Base-by-base conservation (phyloP, 345 rosid genomes). In the Eucalyptus rudis region DNA sequence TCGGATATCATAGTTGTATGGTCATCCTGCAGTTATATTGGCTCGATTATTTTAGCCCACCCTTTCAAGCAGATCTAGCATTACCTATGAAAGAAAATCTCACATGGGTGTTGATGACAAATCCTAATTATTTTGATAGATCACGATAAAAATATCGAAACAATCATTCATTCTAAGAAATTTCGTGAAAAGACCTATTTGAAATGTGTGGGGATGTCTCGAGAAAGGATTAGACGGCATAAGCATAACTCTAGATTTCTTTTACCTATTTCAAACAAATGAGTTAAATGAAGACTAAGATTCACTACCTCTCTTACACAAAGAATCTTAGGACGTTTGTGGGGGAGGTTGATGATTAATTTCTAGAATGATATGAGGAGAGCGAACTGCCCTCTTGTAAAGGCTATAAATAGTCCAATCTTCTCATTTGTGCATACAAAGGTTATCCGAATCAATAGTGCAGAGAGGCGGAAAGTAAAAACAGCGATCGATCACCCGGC, bases 21-120 rank as follows among this genome's bases (percentile, higher is more conserved):
- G 13, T 68, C 80, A 31, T 31, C 36, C 7, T 66, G 5, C 0
- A 66, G 3, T 8, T 31, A 68, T 8, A 17, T 17, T 0, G 24
- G 6, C 43, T 33, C 6, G 1, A 33, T 17, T 33, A 68, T 31
- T 68, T 31, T 29, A 33, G 24, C 80, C 24, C 43, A 16, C 7
- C 43, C 24, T 68, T 68, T 68, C 7, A 8, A 33, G 43, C 4
- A 2, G 2, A 68, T 68, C 20, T 5, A 68, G 6, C 7, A 0
- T 33, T 33, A 33, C 80, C 1, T 16, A 17, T 16, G 10, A 68
- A 31, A 68, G 79, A 14, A 64, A 64, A 29, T 64, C 17, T 68
- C 79, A 16, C 36, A 16, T 0, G 4, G 5, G 11, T 11, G 11
- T 7, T 0, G 24, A 66, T 66, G 22, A 8, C 43, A 31, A 68